phyloP scores from a whole-genome alignment of 257 asterid genomes.

The Przewalskia tangutica region DNA sequence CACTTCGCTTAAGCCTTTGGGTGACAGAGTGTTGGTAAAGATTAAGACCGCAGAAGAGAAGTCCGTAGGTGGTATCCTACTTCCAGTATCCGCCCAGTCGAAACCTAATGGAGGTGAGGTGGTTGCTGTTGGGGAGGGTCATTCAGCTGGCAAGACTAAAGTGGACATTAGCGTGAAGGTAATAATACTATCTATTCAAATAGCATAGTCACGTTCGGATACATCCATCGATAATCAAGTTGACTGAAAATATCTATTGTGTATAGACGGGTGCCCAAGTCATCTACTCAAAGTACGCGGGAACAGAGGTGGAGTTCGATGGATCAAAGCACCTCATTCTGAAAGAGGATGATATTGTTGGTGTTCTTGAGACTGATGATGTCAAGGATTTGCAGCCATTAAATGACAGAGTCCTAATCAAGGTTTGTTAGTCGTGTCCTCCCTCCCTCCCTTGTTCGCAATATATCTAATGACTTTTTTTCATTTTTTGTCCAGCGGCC shows the following conservation, averaged over 20 bases:
- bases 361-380: conserved; percentile 77
- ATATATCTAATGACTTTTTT: not conserved
- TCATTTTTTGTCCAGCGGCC: too few species aligned
- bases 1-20: conserved; percentile 91
- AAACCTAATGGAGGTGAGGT: conserved; percentile 87
- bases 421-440: conserved; percentile 30
- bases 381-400: conserved; percentile 78
- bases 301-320: conserved; percentile 89
- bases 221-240: not conserved
- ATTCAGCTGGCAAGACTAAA: conserved; percentile 60
- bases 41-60: conserved; percentile 74
- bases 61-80: conserved; percentile 76
- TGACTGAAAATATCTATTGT: conserved; percentile 2
- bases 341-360: conserved; percentile 94
- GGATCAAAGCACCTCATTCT: conserved; percentile 71
- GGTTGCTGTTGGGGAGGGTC: conserved; percentile 94
- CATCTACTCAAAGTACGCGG: conserved; percentile 88
- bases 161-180: conserved; percentile 78
- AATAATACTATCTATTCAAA: conserved; percentile 13
- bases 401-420: conserved; percentile 80
- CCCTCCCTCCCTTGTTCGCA: not conserved
- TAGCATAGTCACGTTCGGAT: not conserved
- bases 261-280: conserved; percentile 70
- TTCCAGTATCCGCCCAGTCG: conserved; percentile 65
- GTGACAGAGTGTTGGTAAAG: conserved; percentile 85